phyloP scores from a whole-genome alignment of 306 rosid genomes.

The Sicyos edulis region DNA sequence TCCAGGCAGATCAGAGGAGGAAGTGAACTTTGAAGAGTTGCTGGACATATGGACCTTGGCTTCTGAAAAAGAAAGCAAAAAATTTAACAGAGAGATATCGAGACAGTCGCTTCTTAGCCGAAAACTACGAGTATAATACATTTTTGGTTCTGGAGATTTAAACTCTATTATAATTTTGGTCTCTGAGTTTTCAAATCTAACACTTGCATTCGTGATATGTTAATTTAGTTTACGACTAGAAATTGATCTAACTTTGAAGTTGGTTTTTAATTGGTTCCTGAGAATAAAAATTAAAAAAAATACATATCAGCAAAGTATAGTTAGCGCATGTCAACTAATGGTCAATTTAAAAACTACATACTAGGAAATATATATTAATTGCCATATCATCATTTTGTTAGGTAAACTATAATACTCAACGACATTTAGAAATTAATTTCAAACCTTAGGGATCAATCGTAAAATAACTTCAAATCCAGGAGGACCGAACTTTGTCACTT shows the following conservation, averaged over 20 bases:
- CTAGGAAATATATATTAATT: no score
- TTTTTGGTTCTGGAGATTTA: not conserved
- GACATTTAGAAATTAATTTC: not conserved
- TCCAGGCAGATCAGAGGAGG: conserved; percentile 35
- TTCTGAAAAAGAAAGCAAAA: conserved; percentile 27
- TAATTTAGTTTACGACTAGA: no score
- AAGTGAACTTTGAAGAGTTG: conserved; percentile 42
- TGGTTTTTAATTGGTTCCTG: not conserved
- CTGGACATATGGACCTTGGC: conserved; percentile 51
- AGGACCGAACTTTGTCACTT: not conserved
- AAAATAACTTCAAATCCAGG: not conserved
- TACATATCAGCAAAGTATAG: no score
- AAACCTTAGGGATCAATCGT: not conserved
- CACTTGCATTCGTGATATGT: no score
- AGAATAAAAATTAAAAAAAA: no score
- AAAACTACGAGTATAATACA: not conserved
- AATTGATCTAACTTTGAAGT: no score
- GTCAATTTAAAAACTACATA: not conserved
- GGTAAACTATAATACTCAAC: not conserved
- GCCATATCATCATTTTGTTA: not conserved
- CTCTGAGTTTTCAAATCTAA: not conserved
- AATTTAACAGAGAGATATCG: not conserved
- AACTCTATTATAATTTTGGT: not conserved
- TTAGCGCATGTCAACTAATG: no score
- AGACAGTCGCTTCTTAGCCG: not conserved